Evolutionary conservation across 1,284 basidiomycete genomes (phyloP).

Genomic region (Gymnopus androsaceus): DNA sequence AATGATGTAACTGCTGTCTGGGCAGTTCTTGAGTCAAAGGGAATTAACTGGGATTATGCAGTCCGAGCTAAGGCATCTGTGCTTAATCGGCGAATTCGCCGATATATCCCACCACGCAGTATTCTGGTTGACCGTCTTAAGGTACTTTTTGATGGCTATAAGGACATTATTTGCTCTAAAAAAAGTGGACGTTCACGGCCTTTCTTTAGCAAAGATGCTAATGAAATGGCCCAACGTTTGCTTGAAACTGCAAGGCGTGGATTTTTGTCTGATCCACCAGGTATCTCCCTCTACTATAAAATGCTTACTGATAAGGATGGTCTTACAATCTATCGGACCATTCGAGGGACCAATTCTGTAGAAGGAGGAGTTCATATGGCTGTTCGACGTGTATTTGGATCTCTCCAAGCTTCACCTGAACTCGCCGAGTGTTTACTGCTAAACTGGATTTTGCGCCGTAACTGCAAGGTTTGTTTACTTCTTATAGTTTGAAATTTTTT

Average conservation of each 20-base stretch:
- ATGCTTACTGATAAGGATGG: constrained; percentile 12
- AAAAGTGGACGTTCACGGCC: not conserved
- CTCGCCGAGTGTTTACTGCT: constrained; percentile 18
- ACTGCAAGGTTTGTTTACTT: not conserved
- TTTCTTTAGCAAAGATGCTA: not conserved
- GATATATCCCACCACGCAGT: constrained; percentile 3
- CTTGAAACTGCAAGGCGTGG: constrained; percentile 6
- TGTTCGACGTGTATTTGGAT: constrained; percentile 12
- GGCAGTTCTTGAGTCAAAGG: not conserved
- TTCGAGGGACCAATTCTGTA: constrained; percentile 19
- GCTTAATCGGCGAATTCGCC: constrained; percentile 8
- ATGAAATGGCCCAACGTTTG: not conserved
- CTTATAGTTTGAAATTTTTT: not conserved
- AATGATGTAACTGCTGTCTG: constrained; percentile 7
- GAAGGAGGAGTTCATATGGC: constrained; percentile 19
- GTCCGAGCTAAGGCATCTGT: not conserved
- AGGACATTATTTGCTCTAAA: constrained; percentile 3
- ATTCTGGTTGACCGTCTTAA: not conserved
- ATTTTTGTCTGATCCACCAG: constrained; percentile 12
- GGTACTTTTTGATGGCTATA: constrained; percentile 1
- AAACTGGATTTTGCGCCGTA: constrained; percentile 18
- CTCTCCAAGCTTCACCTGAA: constrained; percentile 15
- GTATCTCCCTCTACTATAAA: constrained; percentile 5
- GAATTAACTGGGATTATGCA: constrained; percentile 14
- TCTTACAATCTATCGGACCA: constrained; percentile 2